phyloP scores from a whole-genome alignment of 129 eudicot species.

The Scalesia atractyloides region DNA sequence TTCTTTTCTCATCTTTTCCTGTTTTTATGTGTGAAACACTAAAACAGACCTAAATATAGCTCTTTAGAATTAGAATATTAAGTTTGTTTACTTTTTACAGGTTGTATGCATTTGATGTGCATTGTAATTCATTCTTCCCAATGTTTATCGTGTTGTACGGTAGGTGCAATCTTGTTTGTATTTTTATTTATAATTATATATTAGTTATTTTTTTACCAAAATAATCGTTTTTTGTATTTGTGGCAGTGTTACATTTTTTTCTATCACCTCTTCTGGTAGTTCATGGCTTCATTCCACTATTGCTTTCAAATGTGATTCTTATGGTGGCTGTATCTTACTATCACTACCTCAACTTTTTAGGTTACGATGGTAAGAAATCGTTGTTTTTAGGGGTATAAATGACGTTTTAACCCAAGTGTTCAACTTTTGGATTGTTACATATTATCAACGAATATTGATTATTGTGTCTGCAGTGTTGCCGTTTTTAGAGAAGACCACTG shows the following conservation, averaged over 20 bases:
- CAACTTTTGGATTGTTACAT: neutral
- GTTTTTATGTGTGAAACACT: too few species aligned
- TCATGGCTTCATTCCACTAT: constrained; percentile 82
- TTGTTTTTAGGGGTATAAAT: neutral
- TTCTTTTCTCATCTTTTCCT: neutral
- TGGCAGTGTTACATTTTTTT: constrained; percentile 81
- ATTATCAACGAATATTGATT: too few species aligned
- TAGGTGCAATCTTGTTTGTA: constrained; percentile 12
- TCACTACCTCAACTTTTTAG: constrained; percentile 90
- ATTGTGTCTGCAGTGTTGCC: too few species aligned
- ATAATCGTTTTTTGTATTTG: neutral
- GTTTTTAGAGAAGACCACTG: too few species aligned
- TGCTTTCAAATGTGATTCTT: constrained; percentile 84
- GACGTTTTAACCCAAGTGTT: neutral
- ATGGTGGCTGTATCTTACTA: constrained; percentile 80
- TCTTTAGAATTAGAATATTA: neutral
- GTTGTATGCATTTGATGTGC: constrained; percentile 98
- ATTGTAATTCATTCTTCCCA: constrained; percentile 97
- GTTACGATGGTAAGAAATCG: constrained; percentile 78
- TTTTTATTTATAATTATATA: too few species aligned
- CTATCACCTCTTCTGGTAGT: constrained; percentile 89
- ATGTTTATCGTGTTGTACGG: constrained; percentile 89
- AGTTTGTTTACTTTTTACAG: constrained; percentile 41
- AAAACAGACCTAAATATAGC: neutral
- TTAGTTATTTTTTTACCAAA: too few species aligned